Percentiles rank a stretch among this genome's conserved stretches.
phyloP scores from a whole-genome alignment of 1,139 yeast genomes.

The Pneumocystis oryctolagi region DNA sequence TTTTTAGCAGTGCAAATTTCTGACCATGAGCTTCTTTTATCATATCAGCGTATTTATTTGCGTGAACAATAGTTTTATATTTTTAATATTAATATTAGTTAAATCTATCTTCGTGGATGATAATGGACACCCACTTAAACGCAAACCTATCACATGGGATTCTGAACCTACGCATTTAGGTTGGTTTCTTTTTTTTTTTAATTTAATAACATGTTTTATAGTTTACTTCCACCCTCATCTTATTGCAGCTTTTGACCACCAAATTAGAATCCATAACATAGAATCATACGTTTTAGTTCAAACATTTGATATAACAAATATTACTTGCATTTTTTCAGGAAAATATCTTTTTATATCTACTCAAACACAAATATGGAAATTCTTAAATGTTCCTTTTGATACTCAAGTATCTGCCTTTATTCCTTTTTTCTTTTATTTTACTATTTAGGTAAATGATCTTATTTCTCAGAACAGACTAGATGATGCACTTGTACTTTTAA shows the following conservation, averaged over 20 bases:
- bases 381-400: conserved; percentile 21
- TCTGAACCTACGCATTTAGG: conserved; percentile 15
- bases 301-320: conserved; percentile 11
- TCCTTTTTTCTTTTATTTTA: background rate
- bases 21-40: conserved; percentile 20
- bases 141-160: conserved; percentile 14
- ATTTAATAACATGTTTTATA: background rate
- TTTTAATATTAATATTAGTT: conserved; percentile 23
- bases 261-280: conserved; percentile 14
- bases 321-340: conserved; percentile 13
- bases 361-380: conserved; percentile 18
- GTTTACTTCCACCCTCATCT: background rate
- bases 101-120: conserved; percentile 20
- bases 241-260: conserved; percentile 3
- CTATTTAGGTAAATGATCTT: conserved; percentile 17
- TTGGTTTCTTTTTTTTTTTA: background rate
- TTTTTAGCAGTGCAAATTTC: conserved; percentile 13
- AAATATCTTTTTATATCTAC: conserved; percentile 18
- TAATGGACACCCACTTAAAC: conserved; percentile 19
- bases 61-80: conserved; percentile 1
- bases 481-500: conserved; percentile 33
- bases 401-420: conserved; percentile 16
- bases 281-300: conserved; percentile 13
- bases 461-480: conserved; percentile 18
- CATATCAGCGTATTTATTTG: conserved; percentile 19